Base-by-base conservation (phyloP, 1,284 basidiomycete genomes). In the Phylloboletellus chloephorus region DNA sequence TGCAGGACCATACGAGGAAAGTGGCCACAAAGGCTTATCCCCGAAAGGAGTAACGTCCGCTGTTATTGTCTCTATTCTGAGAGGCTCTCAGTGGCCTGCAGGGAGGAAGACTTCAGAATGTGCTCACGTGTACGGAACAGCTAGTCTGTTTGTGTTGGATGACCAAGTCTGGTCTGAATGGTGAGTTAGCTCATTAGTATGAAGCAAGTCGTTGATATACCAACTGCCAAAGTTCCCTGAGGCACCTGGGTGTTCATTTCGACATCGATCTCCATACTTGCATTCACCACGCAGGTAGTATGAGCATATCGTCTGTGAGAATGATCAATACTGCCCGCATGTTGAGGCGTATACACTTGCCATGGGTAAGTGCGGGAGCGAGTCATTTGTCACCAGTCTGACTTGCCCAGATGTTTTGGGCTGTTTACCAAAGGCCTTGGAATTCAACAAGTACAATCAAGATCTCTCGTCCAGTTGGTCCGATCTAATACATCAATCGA, bases 1-100 rank as follows among this genome's bases (percentile, higher is more conserved):
- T 0, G 80, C 78, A 16, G 87, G 78, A 0, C 75, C 91, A 58
- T 87, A 96, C 0, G 77, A 83, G 0, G 88, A 82, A 0, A 94
- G 66, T n/a, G 83, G 81, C 84, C 88, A 97, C 6, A 75, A 41
- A 0, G 92, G 93, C 52, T 79, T 80, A 15, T 90, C 87, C 4
- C 61, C 64, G 12, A 62, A 62, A 5, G 63, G 58, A 3, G 74
- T 77, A n/a, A 90, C 54, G 53, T 90, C 88, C 30, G 65, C 67
- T 11, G 58, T 57, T 22, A 88, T 72, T 1, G 71, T 64, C 11
- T 88, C 83, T n/a, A 65, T 52, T 12, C 83, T 88, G 54, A 15
- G 23, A 29, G 33, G 21, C 20, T 22, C n/a, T 45, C 19, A 24
- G 11, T 49, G 9, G 47, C 51, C 34, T 32, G 44, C 32, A 40